Percentiles rank a stretch among this genome's conserved stretches.
These are phyloP conservation scores for Pelargonium myrrhifolium DNA, from an alignment of 441 rosid genomes.

Conservation along the genomic window DNA sequence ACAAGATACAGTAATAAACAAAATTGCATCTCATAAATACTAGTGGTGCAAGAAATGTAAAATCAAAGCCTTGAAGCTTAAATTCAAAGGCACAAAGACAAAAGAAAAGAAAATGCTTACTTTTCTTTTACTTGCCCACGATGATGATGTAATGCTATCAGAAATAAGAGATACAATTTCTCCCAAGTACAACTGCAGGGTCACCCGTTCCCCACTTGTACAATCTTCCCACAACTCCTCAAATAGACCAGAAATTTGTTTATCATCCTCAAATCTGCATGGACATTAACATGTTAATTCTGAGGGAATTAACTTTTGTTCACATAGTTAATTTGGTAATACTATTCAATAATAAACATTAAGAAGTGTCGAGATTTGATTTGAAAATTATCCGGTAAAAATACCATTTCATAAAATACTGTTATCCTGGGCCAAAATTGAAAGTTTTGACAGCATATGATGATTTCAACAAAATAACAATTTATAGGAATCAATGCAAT, in stretches of 20 bases:
- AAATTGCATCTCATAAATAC: constrained; percentile 3
- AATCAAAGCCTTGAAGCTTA: neutral
- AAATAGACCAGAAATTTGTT: constrained; percentile 64
- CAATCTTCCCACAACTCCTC: constrained; percentile 98
- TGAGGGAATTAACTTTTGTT: neutral
- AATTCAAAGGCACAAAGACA: constrained; percentile 7
- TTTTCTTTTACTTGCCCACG: constrained; percentile 91
- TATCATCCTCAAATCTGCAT: constrained; percentile 93
- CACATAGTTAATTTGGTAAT: neutral
- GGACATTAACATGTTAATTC: constrained; percentile 11
- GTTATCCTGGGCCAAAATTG: neutral
- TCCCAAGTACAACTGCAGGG: constrained; percentile 68
- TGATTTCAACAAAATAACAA: neutral
- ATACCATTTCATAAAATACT: neutral
- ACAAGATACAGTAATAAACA: constrained; percentile 25
- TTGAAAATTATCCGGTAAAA: too few relatives aligned
- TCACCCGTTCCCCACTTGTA: constrained; percentile 75
- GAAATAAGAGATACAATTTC: constrained; percentile 78
- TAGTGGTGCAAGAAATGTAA: constrained; percentile 10
- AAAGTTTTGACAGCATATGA: neutral
- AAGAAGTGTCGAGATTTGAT: neutral
- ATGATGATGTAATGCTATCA: constrained; percentile 68
- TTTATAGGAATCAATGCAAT: neutral
- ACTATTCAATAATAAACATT: neutral
- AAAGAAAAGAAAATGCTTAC: constrained; percentile 26